Evolutionary conservation across 1,284 basidiomycete genomes (phyloP), one percentile per base, ranked within the genome.

Genomic region (Dichomitus squalens): DNA sequence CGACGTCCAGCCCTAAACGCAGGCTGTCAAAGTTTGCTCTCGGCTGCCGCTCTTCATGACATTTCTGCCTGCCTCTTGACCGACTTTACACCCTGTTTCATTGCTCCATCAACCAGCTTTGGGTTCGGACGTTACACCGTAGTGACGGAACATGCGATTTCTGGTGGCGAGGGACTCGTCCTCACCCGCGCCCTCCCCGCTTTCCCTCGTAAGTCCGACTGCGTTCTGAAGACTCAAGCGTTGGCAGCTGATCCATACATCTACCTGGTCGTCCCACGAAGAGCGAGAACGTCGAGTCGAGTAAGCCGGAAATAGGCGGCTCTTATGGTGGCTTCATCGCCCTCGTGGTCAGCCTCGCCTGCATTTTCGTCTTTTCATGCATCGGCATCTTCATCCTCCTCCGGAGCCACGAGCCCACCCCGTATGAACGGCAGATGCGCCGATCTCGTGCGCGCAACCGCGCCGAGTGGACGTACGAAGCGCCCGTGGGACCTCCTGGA

Each of bases 361-460:
- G 60, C 53, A 66, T 76, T 58, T 61, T 75, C 62, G 46, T 75
- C 58, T 16, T 68, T 48, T 67, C 68, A 40, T 70, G 67, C 62
- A 59, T 71, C 50, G 73, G 64, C 61, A 70, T 75, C 64, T 75
- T 74, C 64, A 49, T 72, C 61, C 73, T 76, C 43, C 70, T 75
- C 31, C 69, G 70, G 49, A 55, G 68, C 49, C 63, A 70, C 57
- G 67, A 70, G 41, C 71, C 69, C 20, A 68, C 70, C 18, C 51
- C 66, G 5, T 59, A 67, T 59, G 74, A 75, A 49, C 71, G 72
- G 39, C 65, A 66, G 12, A 55, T 59, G 2, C 64, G 69, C 20
- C 60, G 65, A 4, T 58, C 64, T 5, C 64, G 64, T 27, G 50
- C 66, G 14, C 68, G 66, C 7, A 48, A 14, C 38, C 50, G 49